These are phyloP conservation scores for Bretziella fagacearum DNA, from an alignment of 2,329 filamentous ascomycete genomes.

Conservation along the genomic window DNA sequence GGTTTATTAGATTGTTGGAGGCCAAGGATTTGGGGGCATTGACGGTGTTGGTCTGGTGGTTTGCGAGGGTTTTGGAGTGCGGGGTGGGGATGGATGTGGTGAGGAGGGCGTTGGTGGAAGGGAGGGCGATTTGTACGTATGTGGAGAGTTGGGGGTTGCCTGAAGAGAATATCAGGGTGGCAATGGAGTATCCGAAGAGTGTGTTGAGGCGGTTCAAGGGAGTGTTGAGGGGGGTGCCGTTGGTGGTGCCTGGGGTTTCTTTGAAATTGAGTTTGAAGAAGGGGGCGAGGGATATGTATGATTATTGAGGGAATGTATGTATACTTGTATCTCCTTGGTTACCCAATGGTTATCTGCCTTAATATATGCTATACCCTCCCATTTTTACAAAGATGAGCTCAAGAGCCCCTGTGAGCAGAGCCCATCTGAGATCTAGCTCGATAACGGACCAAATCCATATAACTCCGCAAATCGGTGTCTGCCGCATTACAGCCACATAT, in stretches of 20 bases:
- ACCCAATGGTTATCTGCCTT: slow-evolving; percentile 9
- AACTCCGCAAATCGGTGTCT: slow-evolving; percentile 71
- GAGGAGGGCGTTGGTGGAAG: slow-evolving; percentile 29
- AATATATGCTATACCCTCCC: slow-evolving; percentile 33
- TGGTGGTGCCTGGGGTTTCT: not conserved
- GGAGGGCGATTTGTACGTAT: slow-evolving; percentile 31
- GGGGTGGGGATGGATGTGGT: slow-evolving; percentile 30
- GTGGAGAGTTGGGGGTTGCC: slow-evolving; percentile 17
- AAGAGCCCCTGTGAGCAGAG: slow-evolving; percentile 35
- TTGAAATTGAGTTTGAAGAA: not conserved
- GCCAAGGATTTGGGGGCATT: slow-evolving; percentile 36
- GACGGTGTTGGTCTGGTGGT: slow-evolving; percentile 40
- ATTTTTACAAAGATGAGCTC: slow-evolving; percentile 30
- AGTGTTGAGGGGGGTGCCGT: not conserved
- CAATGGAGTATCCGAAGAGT: slow-evolving; percentile 11
- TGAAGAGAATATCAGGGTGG: slow-evolving; percentile 7
- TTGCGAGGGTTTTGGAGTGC: slow-evolving; percentile 28
- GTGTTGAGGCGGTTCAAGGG: not conserved
- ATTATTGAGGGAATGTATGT: no score
- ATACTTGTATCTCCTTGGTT: no score
- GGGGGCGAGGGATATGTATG: not conserved
- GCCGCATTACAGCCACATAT: slow-evolving; percentile 84
- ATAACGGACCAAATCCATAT: slow-evolving; percentile 89
- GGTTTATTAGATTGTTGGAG: slow-evolving; percentile 29
- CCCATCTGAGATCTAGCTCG: slow-evolving; percentile 58